Evolutionary conservation across 805 yeast genomes (phyloP), one percentile per base, ranked within the genome.

Genomic region (Lipomyces oligophaga): DNA sequence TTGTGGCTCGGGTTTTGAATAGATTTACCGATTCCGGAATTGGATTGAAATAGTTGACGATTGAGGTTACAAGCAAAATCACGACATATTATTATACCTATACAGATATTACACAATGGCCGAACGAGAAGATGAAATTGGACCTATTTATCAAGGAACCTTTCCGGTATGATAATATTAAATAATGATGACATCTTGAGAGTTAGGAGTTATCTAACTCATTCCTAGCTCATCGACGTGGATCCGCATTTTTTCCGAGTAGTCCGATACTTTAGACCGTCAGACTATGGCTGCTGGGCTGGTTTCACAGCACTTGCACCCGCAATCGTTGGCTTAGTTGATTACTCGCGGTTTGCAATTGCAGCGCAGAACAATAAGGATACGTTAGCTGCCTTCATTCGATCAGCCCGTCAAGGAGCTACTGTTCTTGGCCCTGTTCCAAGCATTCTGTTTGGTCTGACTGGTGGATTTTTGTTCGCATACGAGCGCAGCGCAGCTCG

Each of bases 231-330:
- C 45, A 86, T 85, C 59, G 95, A 85, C 63, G 72, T 76, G 41
- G 95, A 85, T 64, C 95, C 95, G 25, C 79, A 79, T 55, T 83
- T 85, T 67, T 61, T 64, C 31, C 74, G 85, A 49, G 95, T 86
- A 25, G 80, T 85, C 11, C 68, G 78, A 36, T 86, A 81, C 68
- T 77, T 85, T 68, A 75, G 95, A 63, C 64, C 76, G 18, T 70
- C 81, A 11, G 95, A 85, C 68, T 77, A 76, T 59, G 74, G 71
- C 5, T 64, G 71, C 16, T 65, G 78, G 73, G 77, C 70, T 3
- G 66, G 66, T 5, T 66, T 73, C 28, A 70, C 81, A 1, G 74
- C 66, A 8, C 69, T 72, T 2, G 78, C 74, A 20, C 85, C 85
- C 4, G 62, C 71, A 16, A 62, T 72, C 21, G 59, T 76, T 48